A percentile compares a stretch with the other conserved stretches of the same genome.
phyloP scores from a whole-genome alignment of 1,284 basidiomycete genomes.

The Austroboletus novae-zelandiae region DNA sequence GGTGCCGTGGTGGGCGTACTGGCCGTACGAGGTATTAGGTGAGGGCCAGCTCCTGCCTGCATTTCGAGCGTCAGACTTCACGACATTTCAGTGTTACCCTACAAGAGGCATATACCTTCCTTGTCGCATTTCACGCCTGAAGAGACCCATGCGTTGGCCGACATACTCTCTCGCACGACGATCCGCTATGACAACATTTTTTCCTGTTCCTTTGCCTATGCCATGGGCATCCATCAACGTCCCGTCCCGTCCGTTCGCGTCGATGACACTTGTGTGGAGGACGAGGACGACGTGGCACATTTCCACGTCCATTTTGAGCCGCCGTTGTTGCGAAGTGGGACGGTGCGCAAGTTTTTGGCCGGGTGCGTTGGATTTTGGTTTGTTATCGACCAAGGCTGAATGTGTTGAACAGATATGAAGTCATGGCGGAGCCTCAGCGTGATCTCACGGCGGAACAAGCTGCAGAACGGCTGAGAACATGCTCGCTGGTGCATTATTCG shows the following conservation, averaged over 20 bases:
- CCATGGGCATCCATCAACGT: constrained; percentile 92
- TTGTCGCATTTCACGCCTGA: constrained; percentile 57
- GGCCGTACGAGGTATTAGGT: constrained; percentile 92
- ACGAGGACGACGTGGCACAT: constrained; percentile 65
- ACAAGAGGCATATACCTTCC: constrained; percentile 74
- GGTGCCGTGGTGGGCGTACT: constrained; percentile 96
- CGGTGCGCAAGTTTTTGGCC: constrained; percentile 87
- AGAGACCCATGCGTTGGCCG: constrained; percentile 67
- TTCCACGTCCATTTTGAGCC: constrained; percentile 91
- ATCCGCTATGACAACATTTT: constrained; percentile 86
- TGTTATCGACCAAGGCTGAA: constrained; percentile 1
- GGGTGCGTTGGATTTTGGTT: constrained; percentile 52
- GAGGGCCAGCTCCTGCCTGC: constrained; percentile 16
- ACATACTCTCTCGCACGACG: constrained; percentile 64
- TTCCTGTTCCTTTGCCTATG: constrained; percentile 88
- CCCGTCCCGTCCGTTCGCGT: constrained; percentile 49
- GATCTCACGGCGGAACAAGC: constrained; percentile 93
- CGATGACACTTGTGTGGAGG: constrained; percentile 27
- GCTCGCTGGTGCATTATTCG: constrained; percentile 50
- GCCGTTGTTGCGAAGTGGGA: constrained; percentile 81
- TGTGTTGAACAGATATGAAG: constrained; percentile 67
- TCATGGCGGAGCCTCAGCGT: constrained; percentile 90
- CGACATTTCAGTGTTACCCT: constrained; percentile 62
- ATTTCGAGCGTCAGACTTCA: constrained; percentile 8
- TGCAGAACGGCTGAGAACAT: constrained; percentile 60